A percentile compares a stretch with the other conserved stretches of the same genome.
Evolutionary conservation across 192 early-diverging fungal species (phyloP).

Genomic region (Coemansia umbellata): DNA sequence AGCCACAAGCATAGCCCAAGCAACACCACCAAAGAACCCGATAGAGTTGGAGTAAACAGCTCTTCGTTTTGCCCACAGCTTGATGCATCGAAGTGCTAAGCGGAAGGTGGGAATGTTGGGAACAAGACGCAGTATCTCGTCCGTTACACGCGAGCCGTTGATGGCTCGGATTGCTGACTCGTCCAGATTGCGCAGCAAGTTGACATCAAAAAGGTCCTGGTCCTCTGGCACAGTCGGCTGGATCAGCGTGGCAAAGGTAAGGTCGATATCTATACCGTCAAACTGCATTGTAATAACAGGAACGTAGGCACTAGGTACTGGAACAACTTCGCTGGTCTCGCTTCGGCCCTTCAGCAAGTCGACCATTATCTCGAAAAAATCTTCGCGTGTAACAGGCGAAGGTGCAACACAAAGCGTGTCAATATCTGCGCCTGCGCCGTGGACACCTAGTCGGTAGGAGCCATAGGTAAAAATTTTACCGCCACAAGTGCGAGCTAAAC

Average conservation of each 20-base stretch:
- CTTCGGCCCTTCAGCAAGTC: conserved; percentile 74
- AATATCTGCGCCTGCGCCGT: conserved; percentile 93
- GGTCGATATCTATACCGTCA: conserved; percentile 88
- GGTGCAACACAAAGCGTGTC: conserved; percentile 97
- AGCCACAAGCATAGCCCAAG: conserved; percentile 97
- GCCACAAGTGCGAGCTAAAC: conserved; percentile 78
- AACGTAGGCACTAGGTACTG: conserved; percentile 87
- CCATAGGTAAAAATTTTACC: conserved; percentile 99
- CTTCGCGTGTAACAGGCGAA: conserved; percentile 79
- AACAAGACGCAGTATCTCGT: conserved; percentile 91
- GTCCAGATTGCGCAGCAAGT: conserved; percentile 82
- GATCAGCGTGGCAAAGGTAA: conserved; percentile 80
- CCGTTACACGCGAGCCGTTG: conserved; percentile 95
- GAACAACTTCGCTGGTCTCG: conserved; percentile 83
- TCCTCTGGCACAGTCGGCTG: conserved; percentile 76
- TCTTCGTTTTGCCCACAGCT: conserved; percentile 93
- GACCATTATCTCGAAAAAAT: conserved; percentile 89
- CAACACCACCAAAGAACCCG: conserved; percentile 98
- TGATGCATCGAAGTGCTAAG: conserved; percentile 87
- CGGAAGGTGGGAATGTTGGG: conserved; percentile 87
- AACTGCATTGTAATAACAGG: conserved; percentile 95
- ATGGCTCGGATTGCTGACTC: conserved; percentile 82
- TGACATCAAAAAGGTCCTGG: conserved; percentile 81
- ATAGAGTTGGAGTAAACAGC: conserved; percentile 95
- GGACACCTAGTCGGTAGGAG: conserved; percentile 92